Percentiles rank a stretch among this genome's conserved stretches.
Conservation (phyloP, 1,284 basidiomycete species). For the Cryptococcus sp. region DNA sequence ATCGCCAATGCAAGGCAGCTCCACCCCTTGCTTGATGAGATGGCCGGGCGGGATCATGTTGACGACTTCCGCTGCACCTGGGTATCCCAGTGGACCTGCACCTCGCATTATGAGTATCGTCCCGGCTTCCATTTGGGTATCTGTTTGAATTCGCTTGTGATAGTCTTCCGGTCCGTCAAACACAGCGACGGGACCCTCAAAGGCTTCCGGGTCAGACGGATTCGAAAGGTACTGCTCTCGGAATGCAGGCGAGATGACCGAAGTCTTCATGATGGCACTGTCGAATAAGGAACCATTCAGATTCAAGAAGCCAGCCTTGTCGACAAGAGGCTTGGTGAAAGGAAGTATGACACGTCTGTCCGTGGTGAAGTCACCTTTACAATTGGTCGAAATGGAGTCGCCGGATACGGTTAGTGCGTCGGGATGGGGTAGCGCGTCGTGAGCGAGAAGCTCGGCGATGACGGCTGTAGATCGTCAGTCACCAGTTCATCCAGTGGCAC, state of each 20-base stretch:
- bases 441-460: slow-evolving; percentile 43
- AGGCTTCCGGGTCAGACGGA: slow-evolving; percentile 50
- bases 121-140: slow-evolving; percentile 29
- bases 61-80: slow-evolving; percentile 50
- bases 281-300: slow-evolving; percentile 51
- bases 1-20: slow-evolving; percentile 53
- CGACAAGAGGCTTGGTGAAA: slow-evolving; percentile 41
- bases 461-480: slow-evolving; percentile 26
- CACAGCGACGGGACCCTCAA: slow-evolving; percentile 51
- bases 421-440: slow-evolving; percentile 43
- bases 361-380: slow-evolving; percentile 39
- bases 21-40: slow-evolving; percentile 50
- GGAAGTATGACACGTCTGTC: slow-evolving; percentile 49
- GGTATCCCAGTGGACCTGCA: slow-evolving; percentile 50
- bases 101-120: slow-evolving; percentile 52
- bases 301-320: slow-evolving; percentile 50
- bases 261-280: slow-evolving; percentile 54
- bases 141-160: slow-evolving; percentile 43
- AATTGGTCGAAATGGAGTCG: slow-evolving; percentile 41
- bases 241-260: slow-evolving; percentile 48
- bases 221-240: slow-evolving; percentile 47
- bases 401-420: slow-evolving; percentile 45
- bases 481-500: not conserved
- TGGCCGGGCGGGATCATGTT: slow-evolving; percentile 53
- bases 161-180: slow-evolving; percentile 54